phyloP scores from a whole-genome alignment of 306 rosid genomes.

The Trifolium repens region DNA sequence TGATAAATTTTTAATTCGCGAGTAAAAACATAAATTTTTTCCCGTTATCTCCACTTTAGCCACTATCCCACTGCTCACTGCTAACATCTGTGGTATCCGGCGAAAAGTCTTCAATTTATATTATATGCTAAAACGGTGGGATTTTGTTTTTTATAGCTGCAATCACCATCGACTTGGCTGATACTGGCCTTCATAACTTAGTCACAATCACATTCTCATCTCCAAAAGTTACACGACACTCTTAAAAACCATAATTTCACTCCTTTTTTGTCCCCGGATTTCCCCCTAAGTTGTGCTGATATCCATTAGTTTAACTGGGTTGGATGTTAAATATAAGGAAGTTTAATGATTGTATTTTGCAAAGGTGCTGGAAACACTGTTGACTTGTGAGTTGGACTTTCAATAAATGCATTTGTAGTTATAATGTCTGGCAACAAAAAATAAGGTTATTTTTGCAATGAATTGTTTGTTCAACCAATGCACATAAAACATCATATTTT shows the following conservation, averaged over 20 bases:
- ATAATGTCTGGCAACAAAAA: constrained; percentile 1
- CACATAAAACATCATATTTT: background rate
- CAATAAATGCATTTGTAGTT: background rate
- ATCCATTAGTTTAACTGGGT: background rate
- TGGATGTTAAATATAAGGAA: background rate
- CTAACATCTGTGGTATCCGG: too few species aligned
- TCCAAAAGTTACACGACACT: background rate
- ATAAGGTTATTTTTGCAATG: background rate
- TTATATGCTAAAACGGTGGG: too few species aligned
- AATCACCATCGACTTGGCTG: too few species aligned
- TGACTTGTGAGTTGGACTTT: background rate
- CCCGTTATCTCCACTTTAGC: too few species aligned
- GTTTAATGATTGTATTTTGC: background rate
- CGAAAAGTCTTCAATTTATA: too few species aligned
- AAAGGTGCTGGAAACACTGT: background rate
- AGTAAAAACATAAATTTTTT: too few species aligned
- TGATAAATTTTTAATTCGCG: too few species aligned
- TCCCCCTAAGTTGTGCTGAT: background rate
- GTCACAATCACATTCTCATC: too few species aligned
- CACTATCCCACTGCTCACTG: too few species aligned
- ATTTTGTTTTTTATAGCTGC: too few species aligned
- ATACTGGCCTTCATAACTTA: too few species aligned
- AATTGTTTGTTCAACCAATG: background rate
- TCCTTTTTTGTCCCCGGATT: background rate
- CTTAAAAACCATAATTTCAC: background rate